Conservation (phyloP, 768 basidiomycete species). For the Phlebiopsis flavidoalba region DNA sequence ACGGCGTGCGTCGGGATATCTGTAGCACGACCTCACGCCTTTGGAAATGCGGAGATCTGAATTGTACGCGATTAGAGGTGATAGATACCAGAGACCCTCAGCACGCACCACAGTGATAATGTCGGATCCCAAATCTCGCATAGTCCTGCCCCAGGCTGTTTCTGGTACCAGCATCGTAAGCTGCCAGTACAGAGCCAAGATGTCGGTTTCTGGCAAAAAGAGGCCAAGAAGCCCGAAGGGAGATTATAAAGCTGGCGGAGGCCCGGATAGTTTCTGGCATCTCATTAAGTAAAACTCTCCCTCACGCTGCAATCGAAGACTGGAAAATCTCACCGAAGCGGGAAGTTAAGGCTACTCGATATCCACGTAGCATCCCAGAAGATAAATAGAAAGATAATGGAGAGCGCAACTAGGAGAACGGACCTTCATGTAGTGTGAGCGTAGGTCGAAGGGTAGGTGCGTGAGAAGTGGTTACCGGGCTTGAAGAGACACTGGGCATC, state of each 20-base stretch:
- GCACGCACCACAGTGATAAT: slow-evolving; percentile 15
- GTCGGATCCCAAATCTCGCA: slow-evolving; percentile 12
- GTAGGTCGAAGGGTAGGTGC: too few species aligned
- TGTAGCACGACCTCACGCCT: not conserved
- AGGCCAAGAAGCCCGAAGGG: not conserved
- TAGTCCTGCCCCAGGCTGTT: slow-evolving; percentile 18
- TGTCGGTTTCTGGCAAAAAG: not conserved
- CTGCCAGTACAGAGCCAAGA: slow-evolving; percentile 9
- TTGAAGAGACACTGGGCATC: too few species aligned
- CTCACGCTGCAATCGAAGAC: too few species aligned
- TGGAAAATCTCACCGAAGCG: not conserved
- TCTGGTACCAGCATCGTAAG: slow-evolving; percentile 10
- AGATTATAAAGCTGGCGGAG: not conserved
- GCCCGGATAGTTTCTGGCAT: not conserved
- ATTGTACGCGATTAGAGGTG: not conserved
- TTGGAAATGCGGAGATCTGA: slow-evolving; percentile 1
- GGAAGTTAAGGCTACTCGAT: too few species aligned
- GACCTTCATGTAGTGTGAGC: not conserved
- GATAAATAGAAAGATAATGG: not conserved
- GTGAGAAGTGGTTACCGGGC: too few species aligned
- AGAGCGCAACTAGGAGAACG: not conserved
- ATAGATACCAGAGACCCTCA: not conserved
- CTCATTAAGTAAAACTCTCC: too few species aligned
- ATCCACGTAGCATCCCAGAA: too few species aligned
- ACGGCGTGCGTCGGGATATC: slow-evolving; percentile 10